Evolutionary conservation across 2,329 filamentous ascomycete genomes (phyloP).

Genomic region (Colletotrichum endophyticum): DNA sequence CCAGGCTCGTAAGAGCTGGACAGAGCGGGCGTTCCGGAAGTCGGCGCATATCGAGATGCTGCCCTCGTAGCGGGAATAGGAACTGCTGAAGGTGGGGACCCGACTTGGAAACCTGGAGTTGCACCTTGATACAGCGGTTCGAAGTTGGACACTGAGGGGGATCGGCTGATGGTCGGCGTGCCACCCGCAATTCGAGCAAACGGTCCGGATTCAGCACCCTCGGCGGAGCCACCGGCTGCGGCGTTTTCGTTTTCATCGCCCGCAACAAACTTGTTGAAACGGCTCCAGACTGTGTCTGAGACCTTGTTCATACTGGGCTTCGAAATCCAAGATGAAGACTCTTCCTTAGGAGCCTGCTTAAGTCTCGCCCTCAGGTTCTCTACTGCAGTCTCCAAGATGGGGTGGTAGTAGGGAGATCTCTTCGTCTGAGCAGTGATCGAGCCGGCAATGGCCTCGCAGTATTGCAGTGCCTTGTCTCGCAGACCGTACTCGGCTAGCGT

Average conservation of each 20-base stretch:
- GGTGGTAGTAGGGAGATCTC: constrained; percentile 85
- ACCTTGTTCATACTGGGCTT: constrained; percentile 97
- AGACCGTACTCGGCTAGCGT: constrained; percentile 84
- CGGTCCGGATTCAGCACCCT: constrained; percentile 69
- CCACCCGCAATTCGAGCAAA: constrained; percentile 83
- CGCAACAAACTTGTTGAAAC: constrained; percentile 95
- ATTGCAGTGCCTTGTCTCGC: constrained; percentile 83
- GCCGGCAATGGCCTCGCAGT: constrained; percentile 83
- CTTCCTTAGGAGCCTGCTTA: constrained; percentile 84
- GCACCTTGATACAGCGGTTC: constrained; percentile 72
- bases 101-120: constrained; percentile 33
- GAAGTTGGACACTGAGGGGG: constrained; percentile 72
- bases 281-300: constrained; percentile 86
- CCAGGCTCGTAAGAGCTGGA: constrained; percentile 27
- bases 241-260: constrained; percentile 81
- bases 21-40: constrained; percentile 29
- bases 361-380: constrained; percentile 86
- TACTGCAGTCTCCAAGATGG: constrained; percentile 73
- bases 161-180: constrained; percentile 76
- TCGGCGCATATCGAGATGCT: constrained; percentile 56
- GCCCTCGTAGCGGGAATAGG: constrained; percentile 44
- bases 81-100: constrained; percentile 36
- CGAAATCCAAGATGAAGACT: constrained; percentile 85
- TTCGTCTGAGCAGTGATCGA: constrained; percentile 83
- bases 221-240: constrained; percentile 61